Conservation (phyloP, 192 early-diverging fungal genomes). For the Coemansia sp. region DNA sequence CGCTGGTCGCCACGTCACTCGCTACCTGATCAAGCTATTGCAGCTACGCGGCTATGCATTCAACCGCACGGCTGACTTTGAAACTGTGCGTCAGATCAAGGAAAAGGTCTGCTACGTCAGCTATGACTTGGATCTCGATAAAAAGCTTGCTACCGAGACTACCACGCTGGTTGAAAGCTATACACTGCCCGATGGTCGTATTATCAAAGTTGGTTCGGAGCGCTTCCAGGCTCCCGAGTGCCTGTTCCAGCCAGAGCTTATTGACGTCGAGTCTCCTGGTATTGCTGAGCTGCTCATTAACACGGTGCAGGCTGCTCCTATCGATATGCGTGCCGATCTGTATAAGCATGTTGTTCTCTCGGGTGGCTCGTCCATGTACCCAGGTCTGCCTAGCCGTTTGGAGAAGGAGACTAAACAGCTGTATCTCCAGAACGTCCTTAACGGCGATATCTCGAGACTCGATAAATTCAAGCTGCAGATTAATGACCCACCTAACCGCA, state of each 20-base stretch:
- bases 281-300: constrained; percentile 95
- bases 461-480: constrained; percentile 95
- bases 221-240: constrained; percentile 98
- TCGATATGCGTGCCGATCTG: constrained; percentile 91
- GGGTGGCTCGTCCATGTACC: constrained; percentile 98
- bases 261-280: constrained; percentile 91
- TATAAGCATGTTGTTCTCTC: constrained; percentile 98
- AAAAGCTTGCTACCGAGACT: constrained; percentile 93
- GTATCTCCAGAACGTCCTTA: constrained; percentile 86
- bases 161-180: constrained; percentile 96
- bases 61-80: constrained; percentile 97
- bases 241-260: constrained; percentile 96
- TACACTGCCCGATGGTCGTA: constrained; percentile 95
- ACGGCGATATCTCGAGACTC: constrained; percentile 79
- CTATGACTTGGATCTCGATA: constrained; percentile 92
- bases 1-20: constrained; percentile 93
- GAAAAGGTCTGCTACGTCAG: constrained; percentile 98
- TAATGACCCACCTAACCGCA: constrained; percentile 96
- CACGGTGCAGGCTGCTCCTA: constrained; percentile 83
- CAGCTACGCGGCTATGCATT: constrained; percentile 94
- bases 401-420: constrained; percentile 99
- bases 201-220: constrained; percentile 98
- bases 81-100: constrained; percentile 96
- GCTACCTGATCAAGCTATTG: constrained; percentile 95
- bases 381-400: constrained; percentile 91